Evolutionary conservation across 441 rosid genomes (phyloP).

Genomic region (Adansonia rubrostipa): DNA sequence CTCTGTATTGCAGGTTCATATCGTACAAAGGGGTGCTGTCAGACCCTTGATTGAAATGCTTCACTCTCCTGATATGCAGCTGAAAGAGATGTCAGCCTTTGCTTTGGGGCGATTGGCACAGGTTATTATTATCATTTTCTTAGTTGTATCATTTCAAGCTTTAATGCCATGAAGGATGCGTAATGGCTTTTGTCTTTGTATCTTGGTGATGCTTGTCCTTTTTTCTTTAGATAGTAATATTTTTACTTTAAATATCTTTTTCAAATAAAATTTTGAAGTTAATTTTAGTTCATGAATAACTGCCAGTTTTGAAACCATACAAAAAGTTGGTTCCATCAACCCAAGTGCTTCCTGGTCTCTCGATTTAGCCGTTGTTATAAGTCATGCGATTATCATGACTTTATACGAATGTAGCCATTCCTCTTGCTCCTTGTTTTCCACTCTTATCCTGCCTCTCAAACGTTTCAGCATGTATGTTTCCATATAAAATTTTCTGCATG

Average conservation of each 20-base stretch:
- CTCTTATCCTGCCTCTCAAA: not conserved
- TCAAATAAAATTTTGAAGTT: not conserved
- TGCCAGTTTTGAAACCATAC: not conserved
- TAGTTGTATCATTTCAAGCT: not conserved
- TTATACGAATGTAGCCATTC: not conserved
- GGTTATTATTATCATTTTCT: constrained; percentile 50
- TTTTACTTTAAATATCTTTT: not conserved
- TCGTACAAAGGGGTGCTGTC: constrained; percentile 96
- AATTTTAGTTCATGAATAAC: not conserved
- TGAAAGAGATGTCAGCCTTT: constrained; percentile 99
- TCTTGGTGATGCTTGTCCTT: not conserved
- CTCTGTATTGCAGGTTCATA: constrained; percentile 73
- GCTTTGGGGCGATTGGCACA: constrained; percentile 99
- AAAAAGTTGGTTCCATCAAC: not conserved
- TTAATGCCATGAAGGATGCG: not conserved
- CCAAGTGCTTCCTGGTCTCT: not conserved
- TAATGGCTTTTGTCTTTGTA: not conserved
- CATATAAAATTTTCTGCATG: not conserved
- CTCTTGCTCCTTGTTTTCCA: not conserved
- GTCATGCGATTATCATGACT: not conserved
- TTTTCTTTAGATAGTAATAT: not conserved
- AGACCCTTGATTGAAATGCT: constrained; percentile 95
- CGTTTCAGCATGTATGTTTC: not conserved
- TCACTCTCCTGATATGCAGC: constrained; percentile 80
- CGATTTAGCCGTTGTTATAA: constrained; percentile 2